Base-by-base conservation (phyloP, 228 moss, liverwort and hornwort species). In the Sphagnum fallax region DNA sequence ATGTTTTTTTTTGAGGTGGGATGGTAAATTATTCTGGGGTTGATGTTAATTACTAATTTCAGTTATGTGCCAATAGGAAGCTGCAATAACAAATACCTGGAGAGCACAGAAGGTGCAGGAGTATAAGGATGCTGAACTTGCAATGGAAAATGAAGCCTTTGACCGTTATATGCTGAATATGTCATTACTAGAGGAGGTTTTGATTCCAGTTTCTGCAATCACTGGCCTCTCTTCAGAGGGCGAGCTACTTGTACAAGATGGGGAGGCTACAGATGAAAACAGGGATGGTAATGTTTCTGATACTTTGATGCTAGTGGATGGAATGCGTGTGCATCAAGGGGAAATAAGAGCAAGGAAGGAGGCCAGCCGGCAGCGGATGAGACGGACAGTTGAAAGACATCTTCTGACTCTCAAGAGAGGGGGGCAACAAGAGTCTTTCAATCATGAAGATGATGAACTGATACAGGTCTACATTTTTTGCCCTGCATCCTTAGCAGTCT, bases 361-460 rank as follows among this genome's bases (percentile, higher is more conserved):
- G 16, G 76, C 77, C 16, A 89, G 80, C 68, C 87, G 83, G 76
- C 77, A 80, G 57, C 79, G 77, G 71, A 69, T 87, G 63, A 98
- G 84, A 67, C 80, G 67, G 67, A 67, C 69, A 10, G 74, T 94
- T 76, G 87, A 89, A 64, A 86, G 88, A 76, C 78, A 82, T 63
- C 75, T 89, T 50, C 69, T 79, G 60, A 74, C 74, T 73, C 73
- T 92, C 71, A 92, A 87, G 73, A 82, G 82, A 73, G 79, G 76
- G 67, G 86, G 82, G 15, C 81, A 80, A 65, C 88, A 90, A 73
- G 69, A 71, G 5, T 82, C 89, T 49, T 74, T 72, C 58, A 76
- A 73, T 51, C 75, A 65, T 51, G 89, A 91, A 67, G 93, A 98
- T 52, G 91, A 91, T 50, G 84, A 92, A n/a, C 76, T 69, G 59